These are phyloP conservation scores for Arctostaphylos glauca DNA, from an alignment of 148 eudicot genomes.

Conservation along the genomic window DNA sequence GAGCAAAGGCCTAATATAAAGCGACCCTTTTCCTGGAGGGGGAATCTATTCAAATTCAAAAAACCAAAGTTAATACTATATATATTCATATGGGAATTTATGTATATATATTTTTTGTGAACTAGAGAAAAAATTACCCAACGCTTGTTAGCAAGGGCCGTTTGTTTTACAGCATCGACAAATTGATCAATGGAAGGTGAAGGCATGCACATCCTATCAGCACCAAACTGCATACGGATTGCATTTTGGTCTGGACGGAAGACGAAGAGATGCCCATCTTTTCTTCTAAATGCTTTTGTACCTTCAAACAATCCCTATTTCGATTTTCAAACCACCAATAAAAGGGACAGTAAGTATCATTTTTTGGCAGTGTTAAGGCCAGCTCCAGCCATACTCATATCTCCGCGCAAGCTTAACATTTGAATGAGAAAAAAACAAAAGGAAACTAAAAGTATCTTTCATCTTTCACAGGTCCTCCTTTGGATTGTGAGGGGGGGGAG, in stretches of 20 bases:
- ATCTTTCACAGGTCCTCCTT: too few species aligned
- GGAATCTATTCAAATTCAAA: constrained; percentile 63
- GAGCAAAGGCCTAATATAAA: constrained; percentile 86
- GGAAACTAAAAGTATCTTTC: too few species aligned
- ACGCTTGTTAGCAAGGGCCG: constrained; percentile 59
- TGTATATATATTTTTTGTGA: not conserved
- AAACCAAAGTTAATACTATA: not conserved
- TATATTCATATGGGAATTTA: not conserved
- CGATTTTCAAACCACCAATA: not conserved
- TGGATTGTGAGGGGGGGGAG: too few species aligned
- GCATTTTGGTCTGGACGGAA: constrained; percentile 74
- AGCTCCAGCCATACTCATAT: too few species aligned
- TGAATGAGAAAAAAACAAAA: too few species aligned
- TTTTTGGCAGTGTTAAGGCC: not conserved
- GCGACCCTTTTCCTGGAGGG: constrained; percentile 87
- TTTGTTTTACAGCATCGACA: constrained; percentile 60
- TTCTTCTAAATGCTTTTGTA: constrained; percentile 51
- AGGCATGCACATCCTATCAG: constrained; percentile 74
- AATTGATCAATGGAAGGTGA: constrained; percentile 59
- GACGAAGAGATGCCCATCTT: constrained; percentile 56
- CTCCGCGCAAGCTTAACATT: too few species aligned
- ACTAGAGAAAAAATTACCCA: constrained; percentile 37
- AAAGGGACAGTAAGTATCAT: not conserved
- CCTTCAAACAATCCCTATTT: constrained; percentile 62
- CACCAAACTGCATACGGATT: constrained; percentile 61